Evolutionary conservation across 2,329 filamentous ascomycete genomes (phyloP).

Genomic region (Xylariaceae sp.): DNA sequence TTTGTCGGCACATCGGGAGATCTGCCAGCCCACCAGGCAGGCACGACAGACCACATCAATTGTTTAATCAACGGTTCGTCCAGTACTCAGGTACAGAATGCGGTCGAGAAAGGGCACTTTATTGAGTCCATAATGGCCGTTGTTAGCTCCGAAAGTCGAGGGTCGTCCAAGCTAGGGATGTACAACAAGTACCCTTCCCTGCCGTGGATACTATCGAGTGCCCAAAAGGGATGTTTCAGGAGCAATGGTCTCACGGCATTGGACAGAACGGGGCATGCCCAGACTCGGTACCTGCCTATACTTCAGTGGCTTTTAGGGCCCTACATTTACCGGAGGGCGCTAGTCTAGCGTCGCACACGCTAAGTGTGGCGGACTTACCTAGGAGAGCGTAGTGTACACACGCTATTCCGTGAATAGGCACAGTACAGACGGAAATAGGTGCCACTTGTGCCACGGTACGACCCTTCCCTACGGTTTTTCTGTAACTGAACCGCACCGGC

Average conservation of each 20-base stretch:
- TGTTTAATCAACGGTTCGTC: not conserved
- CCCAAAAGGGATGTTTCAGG: slow-evolving; percentile 16
- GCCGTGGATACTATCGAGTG: slow-evolving; percentile 6
- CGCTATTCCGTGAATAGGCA: no score
- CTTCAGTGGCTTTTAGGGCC: slow-evolving; percentile 6
- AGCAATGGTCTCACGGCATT: slow-evolving; percentile 15
- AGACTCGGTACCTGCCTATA: slow-evolving; percentile 16
- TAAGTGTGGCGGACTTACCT: no score
- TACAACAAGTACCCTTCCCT: slow-evolving; percentile 13
- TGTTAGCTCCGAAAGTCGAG: not conserved
- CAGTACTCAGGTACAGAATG: slow-evolving; percentile 7
- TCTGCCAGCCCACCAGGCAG: slow-evolving; percentile 20
- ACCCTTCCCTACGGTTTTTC: no score
- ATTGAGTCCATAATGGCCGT: not conserved
- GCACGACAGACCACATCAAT: not conserved
- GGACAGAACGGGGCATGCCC: slow-evolving; percentile 10
- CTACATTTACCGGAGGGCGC: not conserved
- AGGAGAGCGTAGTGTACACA: no score
- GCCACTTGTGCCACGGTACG: no score
- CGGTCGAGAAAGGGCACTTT: slow-evolving; percentile 1
- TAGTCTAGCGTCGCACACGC: not conserved
- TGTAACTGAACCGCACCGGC: no score
- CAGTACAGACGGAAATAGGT: no score
- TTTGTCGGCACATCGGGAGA: slow-evolving; percentile 26
- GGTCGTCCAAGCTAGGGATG: slow-evolving; percentile 1